phyloP scores from a whole-genome alignment of 352 stramenopile genomes.

The Phytophthora meadii region DNA sequence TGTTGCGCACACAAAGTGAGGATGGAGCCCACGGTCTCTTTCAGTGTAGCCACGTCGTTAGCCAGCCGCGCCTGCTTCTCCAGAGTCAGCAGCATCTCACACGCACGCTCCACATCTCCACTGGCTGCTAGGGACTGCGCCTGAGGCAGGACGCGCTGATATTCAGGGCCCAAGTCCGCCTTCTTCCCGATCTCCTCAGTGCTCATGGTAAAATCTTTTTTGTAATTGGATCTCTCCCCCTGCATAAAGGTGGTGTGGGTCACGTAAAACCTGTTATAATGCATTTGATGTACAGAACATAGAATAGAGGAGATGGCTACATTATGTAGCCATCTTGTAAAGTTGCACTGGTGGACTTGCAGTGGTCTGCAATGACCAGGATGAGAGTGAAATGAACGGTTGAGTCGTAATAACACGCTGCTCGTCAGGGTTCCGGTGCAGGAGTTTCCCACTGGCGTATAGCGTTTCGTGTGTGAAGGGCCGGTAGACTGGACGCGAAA shows the following conservation, averaged over 20 bases:
- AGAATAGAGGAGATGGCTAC: background rate
- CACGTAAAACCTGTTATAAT: background rate
- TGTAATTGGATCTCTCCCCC: conserved; percentile 19
- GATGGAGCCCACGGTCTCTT: conserved; percentile 76
- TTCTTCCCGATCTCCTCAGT: conserved; percentile 86
- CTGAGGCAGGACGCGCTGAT: conserved; percentile 70
- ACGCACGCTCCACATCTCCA: conserved; percentile 83
- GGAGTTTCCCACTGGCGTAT: conserved; percentile 12
- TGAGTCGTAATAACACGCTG: background rate
- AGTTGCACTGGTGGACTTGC: background rate
- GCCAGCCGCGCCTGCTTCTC: conserved; percentile 84
- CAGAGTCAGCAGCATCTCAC: conserved; percentile 85
- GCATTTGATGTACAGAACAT: background rate
- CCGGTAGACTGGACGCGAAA: conserved; percentile 3
- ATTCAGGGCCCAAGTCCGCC: conserved; percentile 71
- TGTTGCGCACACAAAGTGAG: conserved; percentile 81
- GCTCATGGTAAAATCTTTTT: conserved; percentile 59
- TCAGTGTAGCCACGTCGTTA: conserved; percentile 90
- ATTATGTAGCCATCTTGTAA: background rate
- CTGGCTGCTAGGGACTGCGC: conserved; percentile 65
- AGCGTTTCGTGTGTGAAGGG: conserved; percentile 27
- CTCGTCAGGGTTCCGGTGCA: background rate
- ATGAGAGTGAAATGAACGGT: background rate
- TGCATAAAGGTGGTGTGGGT: background rate
- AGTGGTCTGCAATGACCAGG: background rate